Base-by-base conservation (phyloP, 2,329 filamentous ascomycete genomes). In the Neofusicoccum sp. region DNA sequence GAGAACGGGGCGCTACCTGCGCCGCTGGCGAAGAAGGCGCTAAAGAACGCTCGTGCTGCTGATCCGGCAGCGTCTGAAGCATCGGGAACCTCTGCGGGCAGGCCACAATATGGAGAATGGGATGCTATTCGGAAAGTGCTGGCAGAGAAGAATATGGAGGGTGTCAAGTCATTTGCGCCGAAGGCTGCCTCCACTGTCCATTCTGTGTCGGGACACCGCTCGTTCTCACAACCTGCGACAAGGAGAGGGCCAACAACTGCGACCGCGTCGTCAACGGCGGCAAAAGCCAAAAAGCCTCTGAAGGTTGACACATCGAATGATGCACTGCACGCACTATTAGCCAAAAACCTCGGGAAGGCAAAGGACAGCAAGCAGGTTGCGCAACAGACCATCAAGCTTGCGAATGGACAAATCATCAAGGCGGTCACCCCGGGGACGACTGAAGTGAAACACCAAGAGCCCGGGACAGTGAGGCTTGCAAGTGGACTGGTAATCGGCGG, bases 41-140 rank as follows among this genome's bases (percentile, higher is more conserved):
- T 61, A n/a, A 61, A 61, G 31, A 61, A 61, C 28, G 59, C 59
- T 6, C 41, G 43, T 16, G 59, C 59, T 11, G 59, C 59, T 28
- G 45, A 60, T 28, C 57, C 57, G 5, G 33, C 49, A 9, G 43
- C 34, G 0, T 41, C 51, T 8, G 59, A 40, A n/a, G 51, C 43
- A 8, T 57, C 59, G 4, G 43, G 59, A 3, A 57, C 49, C 1
- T 40, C 38, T 5, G 59, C 33, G 9, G 59, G 59, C 14, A 56
- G 33, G 38, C 59, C 59, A n/a, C 59, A 61, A 34, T 61, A 61
- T 20, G 59, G 59, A 12, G 59, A 61, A 28, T 61, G 59, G 59
- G 59, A 61, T 16, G 59, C 59, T 3, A 61, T 61, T 14, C 49
- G 59, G 7, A 54, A 61, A 28, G 51, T 43, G 1, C 33, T 61